These are phyloP conservation scores for Ormosia semicastrata DNA, from an alignment of 306 rosid species.

Conservation along the genomic window DNA sequence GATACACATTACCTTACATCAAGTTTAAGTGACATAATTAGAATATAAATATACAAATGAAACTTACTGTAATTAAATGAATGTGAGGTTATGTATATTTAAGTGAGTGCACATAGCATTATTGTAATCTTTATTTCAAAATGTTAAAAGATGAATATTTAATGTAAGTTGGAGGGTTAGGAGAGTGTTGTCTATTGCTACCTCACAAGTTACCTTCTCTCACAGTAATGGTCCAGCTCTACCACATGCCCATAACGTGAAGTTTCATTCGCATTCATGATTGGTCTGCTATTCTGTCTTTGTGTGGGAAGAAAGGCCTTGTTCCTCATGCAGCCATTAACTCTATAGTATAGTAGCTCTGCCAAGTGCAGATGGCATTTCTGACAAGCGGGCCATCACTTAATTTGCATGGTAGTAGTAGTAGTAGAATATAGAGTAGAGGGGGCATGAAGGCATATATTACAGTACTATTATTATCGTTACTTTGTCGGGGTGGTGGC, in stretches of 20 bases:
- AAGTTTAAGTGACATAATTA: too few species aligned
- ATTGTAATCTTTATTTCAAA: background rate
- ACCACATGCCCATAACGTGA: conserved; percentile 32
- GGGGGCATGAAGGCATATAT: background rate
- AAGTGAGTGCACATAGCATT: too few species aligned
- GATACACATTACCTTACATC: background rate
- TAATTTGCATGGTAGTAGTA: conserved; percentile 14
- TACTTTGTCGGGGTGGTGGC: conserved; percentile 8
- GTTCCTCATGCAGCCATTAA: background rate
- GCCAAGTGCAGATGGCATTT: background rate
- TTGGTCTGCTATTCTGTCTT: background rate
- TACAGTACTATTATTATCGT: background rate
- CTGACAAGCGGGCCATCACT: conserved; percentile 22
- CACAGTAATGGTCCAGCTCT: background rate
- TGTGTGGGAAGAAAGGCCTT: background rate
- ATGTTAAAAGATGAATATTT: background rate
- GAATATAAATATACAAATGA: too few species aligned
- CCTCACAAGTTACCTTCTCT: conserved; percentile 31
- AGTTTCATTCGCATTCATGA: conserved; percentile 32
- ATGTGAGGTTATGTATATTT: too few species aligned
- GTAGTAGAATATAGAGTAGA: background rate
- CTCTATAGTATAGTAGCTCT: background rate
- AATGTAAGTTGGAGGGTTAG: conserved; percentile 35
- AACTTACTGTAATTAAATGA: background rate
- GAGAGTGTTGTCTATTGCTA: conserved; percentile 25